Evolutionary conservation across 371 early-diverging fungal species (phyloP).

Genomic region (Rhizopus microsporus): DNA sequence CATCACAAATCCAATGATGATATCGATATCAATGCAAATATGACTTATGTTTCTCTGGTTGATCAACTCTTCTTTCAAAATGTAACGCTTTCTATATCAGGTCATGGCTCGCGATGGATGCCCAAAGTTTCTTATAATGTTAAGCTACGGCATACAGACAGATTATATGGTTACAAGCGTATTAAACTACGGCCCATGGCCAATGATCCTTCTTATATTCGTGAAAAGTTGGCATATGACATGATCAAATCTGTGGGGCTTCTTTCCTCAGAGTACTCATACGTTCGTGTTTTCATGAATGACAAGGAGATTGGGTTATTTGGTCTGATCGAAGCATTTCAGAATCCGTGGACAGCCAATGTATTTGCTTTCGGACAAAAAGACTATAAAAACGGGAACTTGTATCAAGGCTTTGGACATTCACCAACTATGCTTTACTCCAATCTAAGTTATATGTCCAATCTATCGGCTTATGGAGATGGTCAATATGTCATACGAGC

Average conservation of each 20-base stretch:
- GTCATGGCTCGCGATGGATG: slow-evolving; percentile 24
- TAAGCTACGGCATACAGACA: slow-evolving; percentile 26
- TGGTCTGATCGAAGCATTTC: slow-evolving; percentile 32
- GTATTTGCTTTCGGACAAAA: slow-evolving; percentile 33
- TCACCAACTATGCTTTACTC: slow-evolving; percentile 3
- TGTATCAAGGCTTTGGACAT: slow-evolving; percentile 31
- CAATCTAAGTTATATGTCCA: slow-evolving; percentile 20
- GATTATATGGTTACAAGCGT: slow-evolving; percentile 28
- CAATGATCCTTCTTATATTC: slow-evolving; percentile 50
- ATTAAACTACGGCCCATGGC: slow-evolving; percentile 33
- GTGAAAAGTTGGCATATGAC: slow-evolving; percentile 53
- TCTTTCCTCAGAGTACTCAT: slow-evolving; percentile 42
- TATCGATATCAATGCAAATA: slow-evolving; percentile 11
- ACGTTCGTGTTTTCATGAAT: slow-evolving; percentile 34
- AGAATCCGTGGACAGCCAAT: slow-evolving; percentile 35
- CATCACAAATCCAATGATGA: slow-evolving; percentile 19
- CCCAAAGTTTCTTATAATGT: slow-evolving; percentile 32
- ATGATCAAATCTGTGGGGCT: slow-evolving; percentile 43
- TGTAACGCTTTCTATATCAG: slow-evolving; percentile 22
- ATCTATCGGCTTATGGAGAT: slow-evolving; percentile 22
- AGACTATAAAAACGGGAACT: slow-evolving; percentile 31
- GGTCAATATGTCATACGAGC: slow-evolving; percentile 31
- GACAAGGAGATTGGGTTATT: slow-evolving; percentile 36
- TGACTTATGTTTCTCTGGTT: slow-evolving; percentile 29
- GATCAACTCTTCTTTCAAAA: slow-evolving; percentile 7